These are phyloP conservation scores for Zoysia japonica DNA, from an alignment of 176 grass and related monocot genomes.

Conservation along the genomic window DNA sequence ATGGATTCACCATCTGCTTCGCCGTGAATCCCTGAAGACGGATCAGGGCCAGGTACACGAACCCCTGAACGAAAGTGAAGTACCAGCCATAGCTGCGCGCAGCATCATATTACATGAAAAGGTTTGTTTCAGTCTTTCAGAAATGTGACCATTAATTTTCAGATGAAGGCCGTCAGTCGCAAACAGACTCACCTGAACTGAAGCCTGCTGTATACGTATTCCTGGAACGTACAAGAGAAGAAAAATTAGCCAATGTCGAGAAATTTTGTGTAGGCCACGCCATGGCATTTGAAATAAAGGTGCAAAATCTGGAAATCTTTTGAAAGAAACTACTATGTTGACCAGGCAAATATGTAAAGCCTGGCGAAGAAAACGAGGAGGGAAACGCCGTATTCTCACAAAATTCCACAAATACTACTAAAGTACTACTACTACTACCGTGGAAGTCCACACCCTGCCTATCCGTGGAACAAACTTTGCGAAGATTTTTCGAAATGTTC, in stretches of 20 bases:
- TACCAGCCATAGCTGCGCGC: slow-evolving; percentile 83
- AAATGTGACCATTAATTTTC: neutral
- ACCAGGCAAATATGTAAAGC: neutral
- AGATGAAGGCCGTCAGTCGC: neutral
- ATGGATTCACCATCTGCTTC: slow-evolving; percentile 94
- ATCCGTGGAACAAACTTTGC: neutral
- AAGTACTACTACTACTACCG: neutral
- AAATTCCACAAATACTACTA: neutral
- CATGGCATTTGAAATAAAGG: no score
- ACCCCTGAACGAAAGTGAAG: slow-evolving; percentile 95
- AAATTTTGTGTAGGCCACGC: neutral
- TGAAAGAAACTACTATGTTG: neutral
- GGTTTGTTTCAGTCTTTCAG: neutral
- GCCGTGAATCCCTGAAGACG: slow-evolving; percentile 73
- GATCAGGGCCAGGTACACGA: slow-evolving; percentile 78
- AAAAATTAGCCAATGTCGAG: neutral
- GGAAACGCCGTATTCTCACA: neutral
- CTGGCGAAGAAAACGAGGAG: neutral
- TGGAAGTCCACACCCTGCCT: no score
- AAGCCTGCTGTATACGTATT: slow-evolving; percentile 94
- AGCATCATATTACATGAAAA: neutral
- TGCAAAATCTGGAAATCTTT: no score
- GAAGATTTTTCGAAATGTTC: neutral
- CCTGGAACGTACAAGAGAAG: slow-evolving; percentile 43
- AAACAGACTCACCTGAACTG: slow-evolving; percentile 63